Conservation (phyloP, 2,329 filamentous ascomycete species). For the Rhynchosporium graminicola region DNA sequence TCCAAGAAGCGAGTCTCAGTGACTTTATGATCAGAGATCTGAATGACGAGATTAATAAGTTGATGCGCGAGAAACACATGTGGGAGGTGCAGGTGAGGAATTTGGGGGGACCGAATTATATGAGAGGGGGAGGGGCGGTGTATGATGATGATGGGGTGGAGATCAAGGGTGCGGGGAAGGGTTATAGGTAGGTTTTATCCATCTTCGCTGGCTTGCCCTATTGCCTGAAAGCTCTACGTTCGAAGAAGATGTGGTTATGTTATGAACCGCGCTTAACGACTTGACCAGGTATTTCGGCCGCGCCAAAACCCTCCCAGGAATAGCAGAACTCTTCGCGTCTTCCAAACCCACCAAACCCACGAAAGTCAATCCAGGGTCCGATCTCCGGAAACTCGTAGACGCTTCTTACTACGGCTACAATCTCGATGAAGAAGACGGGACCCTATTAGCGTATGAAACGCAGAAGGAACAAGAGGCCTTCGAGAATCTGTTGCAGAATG, state of each 20-base stretch:
- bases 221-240: too few species aligned
- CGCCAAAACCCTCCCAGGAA: constrained; percentile 85
- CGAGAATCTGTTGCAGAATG: constrained; percentile 62
- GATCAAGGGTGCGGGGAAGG: constrained; percentile 72
- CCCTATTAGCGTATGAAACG: constrained; percentile 76
- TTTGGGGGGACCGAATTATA: constrained; percentile 92
- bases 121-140: constrained; percentile 52
- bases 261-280: background rate
- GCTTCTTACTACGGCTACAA: constrained; percentile 96
- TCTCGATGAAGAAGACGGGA: constrained; percentile 85
- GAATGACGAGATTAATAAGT: constrained; percentile 99
- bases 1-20: constrained; percentile 87
- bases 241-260: too few species aligned
- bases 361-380: constrained; percentile 37
- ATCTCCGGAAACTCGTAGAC: constrained; percentile 76
- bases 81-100: constrained; percentile 98
- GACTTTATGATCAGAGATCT: constrained; percentile 97
- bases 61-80: constrained; percentile 98
- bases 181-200: constrained; percentile 79
- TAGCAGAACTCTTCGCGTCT: constrained; percentile 90
- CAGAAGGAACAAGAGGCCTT: constrained; percentile 81
- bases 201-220: too few species aligned
- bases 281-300: constrained; percentile 77
- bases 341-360: constrained; percentile 58
- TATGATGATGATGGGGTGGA: constrained; percentile 57